These are phyloP conservation scores for Aureococcus anophagefferens DNA, from an alignment of 108 stramenopile genomes.

Conservation along the genomic window DNA sequence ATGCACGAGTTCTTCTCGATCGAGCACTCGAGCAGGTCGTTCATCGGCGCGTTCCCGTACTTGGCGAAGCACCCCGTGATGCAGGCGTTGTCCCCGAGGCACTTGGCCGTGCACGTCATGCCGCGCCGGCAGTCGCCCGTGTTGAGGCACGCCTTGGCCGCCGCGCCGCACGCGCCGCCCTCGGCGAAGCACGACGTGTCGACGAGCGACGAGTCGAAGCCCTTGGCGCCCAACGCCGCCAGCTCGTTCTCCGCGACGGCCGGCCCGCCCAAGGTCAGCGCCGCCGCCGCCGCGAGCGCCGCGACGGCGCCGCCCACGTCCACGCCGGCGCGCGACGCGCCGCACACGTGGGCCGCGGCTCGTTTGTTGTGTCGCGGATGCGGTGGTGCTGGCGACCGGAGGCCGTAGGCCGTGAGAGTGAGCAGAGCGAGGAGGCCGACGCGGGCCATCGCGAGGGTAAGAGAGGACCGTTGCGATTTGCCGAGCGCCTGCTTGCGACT, in stretches of 20 bases:
- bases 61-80: constrained; percentile 92
- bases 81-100: constrained; percentile 77
- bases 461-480: too few species aligned
- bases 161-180: constrained; percentile 55
- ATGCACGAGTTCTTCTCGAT: constrained; percentile 93
- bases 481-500: too few species aligned
- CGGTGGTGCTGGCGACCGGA: too few species aligned
- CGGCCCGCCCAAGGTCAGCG: neutral
- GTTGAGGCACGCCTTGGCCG: constrained; percentile 70
- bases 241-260: constrained; percentile 75
- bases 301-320: neutral
- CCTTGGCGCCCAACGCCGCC: constrained; percentile 56
- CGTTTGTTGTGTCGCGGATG: too few species aligned
- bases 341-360: too few species aligned
- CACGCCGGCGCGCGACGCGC: too few species aligned
- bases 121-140: constrained; percentile 77
- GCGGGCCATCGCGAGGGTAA: too few species aligned
- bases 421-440: too few species aligned
- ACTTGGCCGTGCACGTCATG: constrained; percentile 81
- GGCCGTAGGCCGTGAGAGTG: too few species aligned
- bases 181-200: constrained; percentile 68
- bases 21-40: constrained; percentile 84
- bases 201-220: constrained; percentile 67
- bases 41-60: constrained; percentile 78
- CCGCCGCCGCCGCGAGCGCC: neutral